phyloP scores from a whole-genome alignment of 1,139 yeast species.

The Yamadazyma trypodendri region DNA sequence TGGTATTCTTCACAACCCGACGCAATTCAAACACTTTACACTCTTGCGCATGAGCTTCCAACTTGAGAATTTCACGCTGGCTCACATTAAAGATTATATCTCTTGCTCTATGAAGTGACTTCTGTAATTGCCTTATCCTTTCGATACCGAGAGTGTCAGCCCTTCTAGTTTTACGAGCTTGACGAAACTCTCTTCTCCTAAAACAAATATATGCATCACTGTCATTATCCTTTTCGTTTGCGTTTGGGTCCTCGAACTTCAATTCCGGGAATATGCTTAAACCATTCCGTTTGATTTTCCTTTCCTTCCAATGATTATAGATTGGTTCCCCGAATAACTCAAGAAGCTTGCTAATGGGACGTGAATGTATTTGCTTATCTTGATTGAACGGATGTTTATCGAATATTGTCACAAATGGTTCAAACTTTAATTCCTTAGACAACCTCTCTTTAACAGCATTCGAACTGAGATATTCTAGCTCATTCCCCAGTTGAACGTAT shows the following conservation, averaged over 20 bases:
- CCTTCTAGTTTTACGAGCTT: constrained; percentile 93
- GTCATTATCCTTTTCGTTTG: constrained; percentile 81
- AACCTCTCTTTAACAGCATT: constrained; percentile 39
- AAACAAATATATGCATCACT: constrained; percentile 94
- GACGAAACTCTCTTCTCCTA: constrained; percentile 93
- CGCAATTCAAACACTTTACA: constrained; percentile 67
- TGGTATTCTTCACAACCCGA: constrained; percentile 65
- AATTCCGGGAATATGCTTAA: constrained; percentile 69
- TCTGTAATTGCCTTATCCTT: constrained; percentile 69
- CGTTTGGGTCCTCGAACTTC: constrained; percentile 78
- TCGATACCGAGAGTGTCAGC: constrained; percentile 92
- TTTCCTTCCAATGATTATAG: constrained; percentile 77
- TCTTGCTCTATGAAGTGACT: constrained; percentile 76
- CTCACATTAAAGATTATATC: constrained; percentile 69
- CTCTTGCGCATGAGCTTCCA: constrained; percentile 59
- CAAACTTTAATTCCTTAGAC: constrained; percentile 38
- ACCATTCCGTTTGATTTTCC: constrained; percentile 74
- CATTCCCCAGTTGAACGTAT: constrained; percentile 28
- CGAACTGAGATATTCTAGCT: constrained; percentile 37
- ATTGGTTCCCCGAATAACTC: constrained; percentile 64
- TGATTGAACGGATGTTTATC: constrained; percentile 45
- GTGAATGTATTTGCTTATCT: constrained; percentile 17
- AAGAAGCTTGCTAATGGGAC: constrained; percentile 55
- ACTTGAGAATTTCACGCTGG: constrained; percentile 67
- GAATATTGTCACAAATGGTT: constrained; percentile 44